Conservation (phyloP, 176 grass and related monocot genomes). For the Carex scoparia region DNA sequence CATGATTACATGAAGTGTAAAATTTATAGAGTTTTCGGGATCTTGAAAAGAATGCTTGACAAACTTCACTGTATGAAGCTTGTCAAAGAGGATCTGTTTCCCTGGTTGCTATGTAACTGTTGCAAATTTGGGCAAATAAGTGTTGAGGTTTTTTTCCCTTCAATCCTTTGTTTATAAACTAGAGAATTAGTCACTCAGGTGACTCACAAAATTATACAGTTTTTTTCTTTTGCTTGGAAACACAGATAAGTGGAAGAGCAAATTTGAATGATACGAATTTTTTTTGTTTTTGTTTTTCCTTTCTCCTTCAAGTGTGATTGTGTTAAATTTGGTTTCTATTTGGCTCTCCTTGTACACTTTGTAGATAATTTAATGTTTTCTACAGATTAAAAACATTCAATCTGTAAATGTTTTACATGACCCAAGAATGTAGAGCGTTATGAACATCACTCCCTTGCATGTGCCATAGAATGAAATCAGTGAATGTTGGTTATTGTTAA, state of each 20-base stretch:
- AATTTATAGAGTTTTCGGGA: neutral
- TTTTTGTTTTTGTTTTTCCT: slow-evolving; percentile 7
- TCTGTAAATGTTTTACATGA: neutral
- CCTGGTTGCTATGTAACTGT: slow-evolving; percentile 23
- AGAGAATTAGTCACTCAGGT: slow-evolving; percentile 13
- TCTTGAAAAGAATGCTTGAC: neutral
- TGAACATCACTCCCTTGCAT: neutral
- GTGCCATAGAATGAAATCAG: neutral
- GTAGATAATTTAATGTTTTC: slow-evolving; percentile 26
- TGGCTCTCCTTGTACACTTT: slow-evolving; percentile 16
- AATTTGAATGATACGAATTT: slow-evolving; percentile 17
- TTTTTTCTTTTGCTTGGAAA: slow-evolving; percentile 23
- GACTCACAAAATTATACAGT: slow-evolving; percentile 23
- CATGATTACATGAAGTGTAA: slow-evolving; percentile 20
- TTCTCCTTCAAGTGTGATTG: slow-evolving; percentile 24
- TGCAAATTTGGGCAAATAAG: slow-evolving; percentile 23
- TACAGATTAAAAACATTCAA: neutral
- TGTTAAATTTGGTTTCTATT: slow-evolving; percentile 24
- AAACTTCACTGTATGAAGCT: slow-evolving; percentile 9
- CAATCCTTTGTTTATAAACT: slow-evolving; percentile 19
- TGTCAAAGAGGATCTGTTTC: slow-evolving; percentile 17
- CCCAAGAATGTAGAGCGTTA: neutral
- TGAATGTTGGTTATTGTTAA: neutral
- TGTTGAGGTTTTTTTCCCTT: slow-evolving; percentile 8
- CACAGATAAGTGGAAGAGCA: slow-evolving; percentile 19